Evolutionary conservation across 2,329 filamentous ascomycete species (phyloP).

Genomic region (Drechslerella dactyloides): DNA sequence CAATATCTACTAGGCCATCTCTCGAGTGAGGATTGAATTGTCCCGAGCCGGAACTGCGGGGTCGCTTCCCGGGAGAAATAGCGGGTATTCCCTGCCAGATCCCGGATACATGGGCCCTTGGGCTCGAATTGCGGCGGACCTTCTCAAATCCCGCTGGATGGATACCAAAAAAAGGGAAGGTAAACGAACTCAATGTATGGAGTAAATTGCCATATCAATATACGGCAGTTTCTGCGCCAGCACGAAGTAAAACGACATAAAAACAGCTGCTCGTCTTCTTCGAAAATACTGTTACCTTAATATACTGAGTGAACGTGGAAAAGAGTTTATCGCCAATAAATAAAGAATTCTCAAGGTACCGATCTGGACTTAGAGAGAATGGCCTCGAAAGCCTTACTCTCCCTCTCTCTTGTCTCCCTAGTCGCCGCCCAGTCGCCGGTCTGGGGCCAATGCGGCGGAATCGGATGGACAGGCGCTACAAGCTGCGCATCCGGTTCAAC

Average conservation of each 20-base stretch:
- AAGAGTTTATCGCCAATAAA: too few relatives aligned
- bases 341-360: too few relatives aligned
- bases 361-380: conserved; percentile 10
- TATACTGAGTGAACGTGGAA: too few relatives aligned
- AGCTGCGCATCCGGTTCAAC: conserved; percentile 49
- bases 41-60: conserved; percentile 43
- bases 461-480: conserved; percentile 51
- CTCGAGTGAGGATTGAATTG: conserved; percentile 1
- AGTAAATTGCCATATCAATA: too few relatives aligned
- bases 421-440: conserved; percentile 32
- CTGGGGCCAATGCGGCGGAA: conserved; percentile 53
- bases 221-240: too few relatives aligned
- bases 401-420: conserved; percentile 27
- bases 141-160: background rate
- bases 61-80: conserved; percentile 50
- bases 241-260: too few relatives aligned
- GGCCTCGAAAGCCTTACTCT: conserved; percentile 20
- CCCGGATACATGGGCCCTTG: conserved; percentile 7
- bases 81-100: conserved; percentile 16
- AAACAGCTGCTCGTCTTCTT: too few relatives aligned
- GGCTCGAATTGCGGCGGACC: background rate
- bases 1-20: background rate
- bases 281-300: too few relatives aligned
- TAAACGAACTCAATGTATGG: background rate
- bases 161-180: background rate